A percentile compares a stretch with the other conserved stretches of the same genome.
Evolutionary conservation across 106 monocot genomes (phyloP).

Genomic region (Platanthera zijinensis): DNA sequence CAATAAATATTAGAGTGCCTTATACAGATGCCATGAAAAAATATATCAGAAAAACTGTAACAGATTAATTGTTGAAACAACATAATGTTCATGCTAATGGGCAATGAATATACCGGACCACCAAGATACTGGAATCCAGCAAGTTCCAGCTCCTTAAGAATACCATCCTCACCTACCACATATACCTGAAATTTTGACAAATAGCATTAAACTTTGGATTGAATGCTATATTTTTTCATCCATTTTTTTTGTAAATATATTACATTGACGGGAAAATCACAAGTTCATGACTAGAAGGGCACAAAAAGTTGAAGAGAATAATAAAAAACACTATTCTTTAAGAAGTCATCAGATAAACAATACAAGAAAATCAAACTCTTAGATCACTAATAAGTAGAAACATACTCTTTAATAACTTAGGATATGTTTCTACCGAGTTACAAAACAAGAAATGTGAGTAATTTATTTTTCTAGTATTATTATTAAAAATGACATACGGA

Average conservation of each 20-base stretch:
- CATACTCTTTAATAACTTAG: no score
- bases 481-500: no score
- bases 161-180: constrained; percentile 98
- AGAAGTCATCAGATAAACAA: no score
- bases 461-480: no score
- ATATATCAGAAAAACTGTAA: neutral
- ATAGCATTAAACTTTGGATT: neutral
- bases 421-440: no score
- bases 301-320: no score
- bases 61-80: neutral
- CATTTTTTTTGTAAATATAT: neutral
- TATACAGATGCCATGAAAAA: neutral
- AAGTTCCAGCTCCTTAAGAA: constrained; percentile 91
- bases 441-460: no score
- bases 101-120: constrained; percentile 58
- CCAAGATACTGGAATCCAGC: constrained; percentile 94
- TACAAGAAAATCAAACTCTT: no score
- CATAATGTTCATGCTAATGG: neutral
- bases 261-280: neutral
- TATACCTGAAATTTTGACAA: constrained; percentile 59
- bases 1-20: no score
- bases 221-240: neutral
- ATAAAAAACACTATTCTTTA: no score
- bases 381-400: no score
- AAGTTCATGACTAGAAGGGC: neutral